Conservation (phyloP, 768 basidiomycete species). For the Russula virescens region DNA sequence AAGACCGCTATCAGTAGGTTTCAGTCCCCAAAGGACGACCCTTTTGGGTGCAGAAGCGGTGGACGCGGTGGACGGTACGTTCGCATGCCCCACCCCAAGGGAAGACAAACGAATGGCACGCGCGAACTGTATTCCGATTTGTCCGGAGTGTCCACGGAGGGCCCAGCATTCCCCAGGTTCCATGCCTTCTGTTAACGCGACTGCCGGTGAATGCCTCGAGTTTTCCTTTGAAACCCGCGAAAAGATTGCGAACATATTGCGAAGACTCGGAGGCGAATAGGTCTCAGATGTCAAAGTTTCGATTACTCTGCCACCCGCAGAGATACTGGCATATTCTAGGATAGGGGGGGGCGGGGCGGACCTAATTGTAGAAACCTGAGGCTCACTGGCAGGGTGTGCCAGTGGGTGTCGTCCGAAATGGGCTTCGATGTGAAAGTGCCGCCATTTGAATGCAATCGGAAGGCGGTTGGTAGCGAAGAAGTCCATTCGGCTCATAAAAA, state of each 20-base stretch:
- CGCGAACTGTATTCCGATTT: not conserved
- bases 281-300: not conserved
- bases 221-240: not conserved
- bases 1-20: not conserved
- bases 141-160: not conserved
- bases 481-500: no score
- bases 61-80: not conserved
- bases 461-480: no score
- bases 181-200: no score
- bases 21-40: not conserved
- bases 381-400: no score
- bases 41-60: not conserved
- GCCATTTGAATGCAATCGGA: no score
- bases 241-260: not conserved
- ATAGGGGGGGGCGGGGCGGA: no score
- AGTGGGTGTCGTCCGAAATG: no score
- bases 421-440: no score
- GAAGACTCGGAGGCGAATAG: not conserved
- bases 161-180: not conserved
- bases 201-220: not conserved
- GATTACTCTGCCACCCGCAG: not conserved
- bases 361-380: no score
- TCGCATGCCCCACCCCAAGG: not conserved
- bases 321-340: not conserved
- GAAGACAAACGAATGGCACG: not conserved